Evolutionary conservation across 495 filamentous ascomycete genomes (phyloP).

Genomic region (Delitschia confertaspora): DNA sequence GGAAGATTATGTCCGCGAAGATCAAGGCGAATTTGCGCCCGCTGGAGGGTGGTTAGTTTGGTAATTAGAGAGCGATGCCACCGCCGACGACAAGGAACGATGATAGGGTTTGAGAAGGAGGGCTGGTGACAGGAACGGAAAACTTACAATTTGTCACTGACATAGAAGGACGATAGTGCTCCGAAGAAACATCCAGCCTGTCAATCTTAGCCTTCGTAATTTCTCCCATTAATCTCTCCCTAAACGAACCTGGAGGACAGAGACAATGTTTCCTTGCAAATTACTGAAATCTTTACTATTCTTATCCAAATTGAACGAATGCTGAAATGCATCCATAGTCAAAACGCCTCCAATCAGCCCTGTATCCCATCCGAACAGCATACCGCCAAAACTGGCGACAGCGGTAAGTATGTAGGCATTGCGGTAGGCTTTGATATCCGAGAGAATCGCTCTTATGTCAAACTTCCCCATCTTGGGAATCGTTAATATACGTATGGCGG

Average conservation of each 20-base stretch:
- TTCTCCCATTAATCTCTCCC: neutral
- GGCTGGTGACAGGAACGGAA: neutral
- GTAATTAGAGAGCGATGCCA: too few species aligned
- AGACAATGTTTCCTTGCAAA: slow-evolving; percentile 44
- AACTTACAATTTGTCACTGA: slow-evolving; percentile 27
- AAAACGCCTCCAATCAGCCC: slow-evolving; percentile 23
- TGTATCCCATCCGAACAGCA: slow-evolving; percentile 26
- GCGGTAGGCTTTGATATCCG: slow-evolving; percentile 24
- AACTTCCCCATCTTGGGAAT: slow-evolving; percentile 18
- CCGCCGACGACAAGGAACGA: neutral
- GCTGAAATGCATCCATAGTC: slow-evolving; percentile 23
- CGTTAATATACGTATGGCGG: too few species aligned
- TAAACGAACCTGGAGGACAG: slow-evolving; percentile 42
- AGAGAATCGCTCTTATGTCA: slow-evolving; percentile 9
- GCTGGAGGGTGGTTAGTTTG: slow-evolving; percentile 18
- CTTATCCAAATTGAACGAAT: slow-evolving; percentile 23
- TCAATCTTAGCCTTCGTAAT: neutral
- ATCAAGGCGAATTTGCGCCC: slow-evolving; percentile 28
- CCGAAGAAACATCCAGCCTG: slow-evolving; percentile 35
- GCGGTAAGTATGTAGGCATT: slow-evolving; percentile 21
- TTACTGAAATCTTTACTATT: slow-evolving; percentile 18
- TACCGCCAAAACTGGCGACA: slow-evolving; percentile 24
- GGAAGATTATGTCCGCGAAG: slow-evolving; percentile 24
- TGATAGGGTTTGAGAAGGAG: neutral
- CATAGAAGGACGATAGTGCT: slow-evolving; percentile 26